phyloP scores from a whole-genome alignment of 2,329 filamentous ascomycete species.

The Aureobasidium sp. region DNA sequence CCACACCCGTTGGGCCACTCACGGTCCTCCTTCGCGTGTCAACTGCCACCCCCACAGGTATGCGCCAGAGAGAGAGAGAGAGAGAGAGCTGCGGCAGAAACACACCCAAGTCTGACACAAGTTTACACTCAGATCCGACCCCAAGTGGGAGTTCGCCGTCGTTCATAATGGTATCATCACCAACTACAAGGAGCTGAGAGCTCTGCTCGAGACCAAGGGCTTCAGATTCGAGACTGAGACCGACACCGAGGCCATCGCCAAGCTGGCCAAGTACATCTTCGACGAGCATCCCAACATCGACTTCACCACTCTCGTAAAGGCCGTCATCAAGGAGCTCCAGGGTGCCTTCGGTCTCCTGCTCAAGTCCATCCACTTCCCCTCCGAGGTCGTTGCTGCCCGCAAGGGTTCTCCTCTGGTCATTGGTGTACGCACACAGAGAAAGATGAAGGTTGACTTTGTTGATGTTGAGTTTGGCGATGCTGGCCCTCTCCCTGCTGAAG shows the following conservation, averaged over 20 bases:
- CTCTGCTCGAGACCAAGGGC: slow-evolving; percentile 84
- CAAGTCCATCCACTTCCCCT: slow-evolving; percentile 97
- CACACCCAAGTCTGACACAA: slow-evolving; percentile 2
- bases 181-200: slow-evolving; percentile 99
- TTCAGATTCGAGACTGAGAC: slow-evolving; percentile 99
- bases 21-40: slow-evolving; percentile 82
- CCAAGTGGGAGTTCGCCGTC: slow-evolving; percentile 90
- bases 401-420: slow-evolving; percentile 98
- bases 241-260: slow-evolving; percentile 98
- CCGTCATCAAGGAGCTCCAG: slow-evolving; percentile 96
- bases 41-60: slow-evolving; percentile 99
- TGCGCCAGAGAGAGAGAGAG: slow-evolving; percentile 23
- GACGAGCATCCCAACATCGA: slow-evolving; percentile 89
- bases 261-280: slow-evolving; percentile 96
- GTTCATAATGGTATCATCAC: slow-evolving; percentile 99
- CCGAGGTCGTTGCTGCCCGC: slow-evolving; percentile 93
- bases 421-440: slow-evolving; percentile 91
- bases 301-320: slow-evolving; percentile 94
- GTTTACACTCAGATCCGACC: slow-evolving; percentile 63
- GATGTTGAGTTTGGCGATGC: slow-evolving; percentile 96
- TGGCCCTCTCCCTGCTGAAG: slow-evolving; percentile 80
- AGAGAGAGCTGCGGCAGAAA: slow-evolving; percentile 5
- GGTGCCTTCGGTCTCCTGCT: slow-evolving; percentile 94
- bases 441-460: slow-evolving; percentile 99
- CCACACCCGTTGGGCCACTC: slow-evolving; percentile 98